These are phyloP conservation scores for Crucihimalaya himalaica DNA, from an alignment of 345 rosid species.

Conservation along the genomic window DNA sequence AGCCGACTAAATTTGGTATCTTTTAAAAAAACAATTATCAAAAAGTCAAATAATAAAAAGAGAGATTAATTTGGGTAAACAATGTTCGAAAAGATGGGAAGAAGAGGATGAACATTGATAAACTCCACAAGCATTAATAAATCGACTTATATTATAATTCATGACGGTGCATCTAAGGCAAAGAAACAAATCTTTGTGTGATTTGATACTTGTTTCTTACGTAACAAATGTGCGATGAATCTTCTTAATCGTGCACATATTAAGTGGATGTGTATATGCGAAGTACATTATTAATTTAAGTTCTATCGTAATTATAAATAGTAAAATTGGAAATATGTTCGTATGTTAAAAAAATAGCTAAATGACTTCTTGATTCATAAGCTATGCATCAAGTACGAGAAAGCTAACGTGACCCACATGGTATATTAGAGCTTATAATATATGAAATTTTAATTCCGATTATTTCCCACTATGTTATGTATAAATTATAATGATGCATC, in stretches of 20 bases:
- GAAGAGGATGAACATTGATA: constrained; percentile 43
- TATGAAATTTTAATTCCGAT: background rate
- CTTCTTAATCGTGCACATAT: constrained; percentile 33
- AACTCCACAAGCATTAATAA: constrained; percentile 24
- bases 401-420: constrained; percentile 38
- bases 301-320: background rate
- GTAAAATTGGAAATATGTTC: background rate
- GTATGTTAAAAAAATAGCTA: background rate
- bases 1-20: constrained; percentile 23
- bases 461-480: background rate
- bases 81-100: constrained; percentile 40
- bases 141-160: constrained; percentile 25
- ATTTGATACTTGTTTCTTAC: constrained; percentile 30
- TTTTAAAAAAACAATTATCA: background rate
- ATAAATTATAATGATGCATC: background rate
- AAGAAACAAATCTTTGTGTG: constrained; percentile 36
- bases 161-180: constrained; percentile 41
- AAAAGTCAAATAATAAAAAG: constrained; percentile 24
- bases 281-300: constrained; percentile 1
- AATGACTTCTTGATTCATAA: constrained; percentile 24
- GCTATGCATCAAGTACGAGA: constrained; percentile 33
- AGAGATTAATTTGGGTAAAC: constrained; percentile 32
- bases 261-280: constrained; percentile 22
- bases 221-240: constrained; percentile 38
- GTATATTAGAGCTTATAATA: constrained; percentile 14